A percentile compares a stretch with the other conserved stretches of the same genome.
These are phyloP conservation scores for Lepiota venenata DNA, from an alignment of 768 basidiomycete genomes.

Conservation along the genomic window DNA sequence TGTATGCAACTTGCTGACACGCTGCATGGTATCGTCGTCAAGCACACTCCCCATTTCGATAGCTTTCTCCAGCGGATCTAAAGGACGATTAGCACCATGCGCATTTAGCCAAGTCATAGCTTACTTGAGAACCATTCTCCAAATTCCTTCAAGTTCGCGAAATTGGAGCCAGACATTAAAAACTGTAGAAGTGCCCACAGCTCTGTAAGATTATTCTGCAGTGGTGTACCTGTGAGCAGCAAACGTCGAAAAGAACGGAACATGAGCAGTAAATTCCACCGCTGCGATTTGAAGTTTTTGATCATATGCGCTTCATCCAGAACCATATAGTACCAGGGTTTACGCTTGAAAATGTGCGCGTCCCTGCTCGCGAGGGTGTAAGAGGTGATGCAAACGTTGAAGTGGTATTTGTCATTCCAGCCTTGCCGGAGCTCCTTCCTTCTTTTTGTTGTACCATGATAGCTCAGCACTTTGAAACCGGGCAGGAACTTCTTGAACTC, in stretches of 20 bases:
- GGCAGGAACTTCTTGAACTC: conserved; percentile 97
- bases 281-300: conserved; percentile 93
- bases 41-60: conserved; percentile 77
- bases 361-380: conserved; percentile 92
- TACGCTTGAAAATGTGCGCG: conserved; percentile 88
- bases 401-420: conserved; percentile 85
- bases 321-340: conserved; percentile 94
- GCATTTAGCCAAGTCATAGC: conserved; percentile 24
- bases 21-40: conserved; percentile 82
- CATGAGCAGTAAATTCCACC: conserved; percentile 90
- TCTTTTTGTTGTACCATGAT: conserved; percentile 87
- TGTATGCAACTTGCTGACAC: conserved; percentile 84
- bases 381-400: conserved; percentile 94
- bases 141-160: conserved; percentile 92
- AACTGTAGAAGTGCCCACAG: conserved; percentile 96
- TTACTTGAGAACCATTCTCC: conserved; percentile 95
- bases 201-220: conserved; percentile 96
- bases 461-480: conserved; percentile 81
- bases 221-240: conserved; percentile 91
- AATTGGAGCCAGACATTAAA: conserved; percentile 83
- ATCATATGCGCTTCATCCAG: conserved; percentile 97
- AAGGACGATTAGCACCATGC: not conserved
- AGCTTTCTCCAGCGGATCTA: conserved; percentile 92
- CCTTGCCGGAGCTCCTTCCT: conserved; percentile 88
- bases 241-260: conserved; percentile 85